A percentile compares a stretch with the other conserved stretches of the same genome.
These are phyloP conservation scores for Debaryomyces prosopidis DNA, from an alignment of 805 yeast species.

Conservation along the genomic window DNA sequence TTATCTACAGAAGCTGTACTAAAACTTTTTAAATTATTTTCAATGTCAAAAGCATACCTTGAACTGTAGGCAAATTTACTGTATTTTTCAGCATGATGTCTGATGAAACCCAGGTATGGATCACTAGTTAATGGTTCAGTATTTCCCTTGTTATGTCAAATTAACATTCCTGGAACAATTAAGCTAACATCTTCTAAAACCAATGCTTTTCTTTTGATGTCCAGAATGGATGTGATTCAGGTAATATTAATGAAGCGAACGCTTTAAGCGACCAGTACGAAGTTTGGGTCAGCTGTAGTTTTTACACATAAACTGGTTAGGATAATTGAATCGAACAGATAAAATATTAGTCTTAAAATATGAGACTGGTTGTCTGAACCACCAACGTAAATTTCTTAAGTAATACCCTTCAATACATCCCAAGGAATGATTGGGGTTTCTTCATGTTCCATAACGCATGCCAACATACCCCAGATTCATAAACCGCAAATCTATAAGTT, in stretches of 20 bases:
- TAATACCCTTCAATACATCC: conserved; percentile 11
- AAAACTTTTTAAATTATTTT: conserved; percentile 6
- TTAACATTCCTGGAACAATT: conserved; percentile 9
- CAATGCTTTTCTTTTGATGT: conserved; percentile 5
- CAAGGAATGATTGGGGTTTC: conserved; percentile 9
- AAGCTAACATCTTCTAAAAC: not conserved
- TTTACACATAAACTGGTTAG: conserved; percentile 11
- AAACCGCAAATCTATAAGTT: conserved; percentile 12
- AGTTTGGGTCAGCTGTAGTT: conserved; percentile 13
- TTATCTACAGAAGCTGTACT: conserved; percentile 9
- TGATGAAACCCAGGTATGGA: conserved; percentile 6
- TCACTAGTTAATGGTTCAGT: conserved; percentile 10
- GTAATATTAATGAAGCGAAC: conserved; percentile 8
- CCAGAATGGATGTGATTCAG: conserved; percentile 13
- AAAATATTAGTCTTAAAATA: conserved; percentile 8
- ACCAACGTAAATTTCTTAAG: conserved; percentile 10
- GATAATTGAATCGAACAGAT: conserved; percentile 12
- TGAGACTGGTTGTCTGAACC: conserved; percentile 10
- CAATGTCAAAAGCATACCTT: conserved; percentile 9
- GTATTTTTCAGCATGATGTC: conserved; percentile 10
- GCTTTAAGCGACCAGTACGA: conserved; percentile 15
- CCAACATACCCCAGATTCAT: conserved; percentile 13
- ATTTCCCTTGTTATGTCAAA: conserved; percentile 7
- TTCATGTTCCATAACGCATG: conserved; percentile 3
- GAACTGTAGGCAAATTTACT: conserved; percentile 12